phyloP scores from a whole-genome alignment of 768 basidiomycete genomes.

The Leccinum rimulosum region DNA sequence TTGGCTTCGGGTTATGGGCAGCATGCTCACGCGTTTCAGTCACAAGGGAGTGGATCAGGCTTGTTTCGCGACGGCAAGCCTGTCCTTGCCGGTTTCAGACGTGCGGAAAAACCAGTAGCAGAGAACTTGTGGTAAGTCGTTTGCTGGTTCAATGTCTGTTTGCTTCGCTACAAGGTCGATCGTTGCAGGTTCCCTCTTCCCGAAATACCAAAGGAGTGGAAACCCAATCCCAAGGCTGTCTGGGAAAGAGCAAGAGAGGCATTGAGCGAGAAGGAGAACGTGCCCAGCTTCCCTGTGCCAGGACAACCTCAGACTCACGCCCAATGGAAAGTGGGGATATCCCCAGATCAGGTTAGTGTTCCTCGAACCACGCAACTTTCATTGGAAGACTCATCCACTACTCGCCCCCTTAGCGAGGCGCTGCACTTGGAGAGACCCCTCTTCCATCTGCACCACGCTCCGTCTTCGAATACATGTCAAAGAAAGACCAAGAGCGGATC shows the following conservation, averaged over 20 bases:
- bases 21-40: constrained; percentile 23
- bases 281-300: constrained; percentile 17
- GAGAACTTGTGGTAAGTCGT: constrained; percentile 65
- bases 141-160: constrained; percentile 7
- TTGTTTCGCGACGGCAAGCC: constrained; percentile 74
- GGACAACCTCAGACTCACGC: constrained; percentile 36
- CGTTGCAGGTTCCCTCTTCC: constrained; percentile 75
- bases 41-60: constrained; percentile 1
- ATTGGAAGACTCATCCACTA: constrained; percentile 6
- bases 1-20: not conserved
- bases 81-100: constrained; percentile 72
- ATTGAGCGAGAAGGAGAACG: constrained; percentile 45
- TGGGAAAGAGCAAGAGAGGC: constrained; percentile 54
- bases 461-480: constrained; percentile 92
- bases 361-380: not conserved
- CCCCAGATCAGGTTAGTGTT: constrained; percentile 68
- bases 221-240: constrained; percentile 75
- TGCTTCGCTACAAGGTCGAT: constrained; percentile 16
- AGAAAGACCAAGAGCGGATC: constrained; percentile 87
- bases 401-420: constrained; percentile 59
- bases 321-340: constrained; percentile 57
- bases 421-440: constrained; percentile 77
- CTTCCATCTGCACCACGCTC: constrained; percentile 71
- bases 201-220: constrained; percentile 81
- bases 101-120: constrained; percentile 62